Base-by-base conservation (phyloP, 257 asterid genomes). In the Solanum sejunctum region DNA sequence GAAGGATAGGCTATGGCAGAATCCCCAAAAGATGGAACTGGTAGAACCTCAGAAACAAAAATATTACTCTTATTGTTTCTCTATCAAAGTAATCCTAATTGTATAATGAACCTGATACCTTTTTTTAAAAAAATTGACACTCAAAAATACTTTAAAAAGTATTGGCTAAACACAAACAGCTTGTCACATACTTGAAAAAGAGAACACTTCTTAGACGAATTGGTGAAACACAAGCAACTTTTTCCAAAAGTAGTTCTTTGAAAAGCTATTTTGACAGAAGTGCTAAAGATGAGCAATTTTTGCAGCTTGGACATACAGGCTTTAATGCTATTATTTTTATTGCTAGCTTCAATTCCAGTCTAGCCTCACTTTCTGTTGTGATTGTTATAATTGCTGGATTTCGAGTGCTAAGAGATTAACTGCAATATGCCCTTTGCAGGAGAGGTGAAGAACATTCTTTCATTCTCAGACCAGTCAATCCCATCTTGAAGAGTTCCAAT, bases 371-470 rank as follows among this genome's bases (percentile, higher is more conserved):
- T 78, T 51, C 55, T 64, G 86, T 64, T 85, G 70, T 58, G 69
- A 85, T 84, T 72, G 54, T 58, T 80, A 58, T 32, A 57, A 80
- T 82, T 85, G 83, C 66, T 80, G 85, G 88, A 79, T 86, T 90
- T 54, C 77, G 66, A 80, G 43, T 21, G 86, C 83, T 70, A 66
- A 57, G 79, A 54, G 70, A 83, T 83, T 84, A 52, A 56, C 58
- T 85, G 66, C 84, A 60, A 39, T 89, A 70, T 85, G 43, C 84
- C 70, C 85, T 91, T 89, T 85, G 83, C 97, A 97, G 99, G 98
- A 95, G 93, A 91, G 99, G 99, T 83, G 98, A 97, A 91, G 99
- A 97, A 86, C 99, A 97, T 85, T 95, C 99, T 69, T 97, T 97
- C 85, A 92, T 97, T 90, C 97, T 97, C 85, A 97, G 93, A 89